Base-by-base conservation (phyloP, 176 grass and related monocot species). In the Cenchrus americanus region DNA sequence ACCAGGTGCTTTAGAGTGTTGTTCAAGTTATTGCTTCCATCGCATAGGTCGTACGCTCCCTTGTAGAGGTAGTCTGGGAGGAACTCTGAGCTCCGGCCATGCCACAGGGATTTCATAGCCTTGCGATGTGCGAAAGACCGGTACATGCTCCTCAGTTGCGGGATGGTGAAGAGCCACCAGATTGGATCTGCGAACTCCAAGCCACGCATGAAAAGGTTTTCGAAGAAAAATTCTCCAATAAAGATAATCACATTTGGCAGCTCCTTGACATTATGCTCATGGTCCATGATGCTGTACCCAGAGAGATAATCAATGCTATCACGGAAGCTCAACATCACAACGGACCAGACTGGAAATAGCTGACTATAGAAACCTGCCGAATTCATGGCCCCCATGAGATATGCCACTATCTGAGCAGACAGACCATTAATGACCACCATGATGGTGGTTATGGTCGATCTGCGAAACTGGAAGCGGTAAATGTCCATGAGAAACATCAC, bases 401-500 rank as follows among this genome's bases (percentile, higher is more conserved):
- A 80, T 27, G 42, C 10, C 7, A 80, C 32, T 73, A 82, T 73
- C 22, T 15, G 67, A 49, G 48, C 23, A 0, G 80, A 82, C 17
- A 82, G 1, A 14, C 7, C 26, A 7, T 82, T 24, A 0, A 62
- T 10, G 1, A 7, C 17, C 17, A 62, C 11, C 4, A 72, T 34
- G 54, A 72, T 21, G 0, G 14, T 73, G 23, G 0, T 62, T 1
- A 82, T 1, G 9, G 4, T 0, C 0, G 66, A 71, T 1, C 34
- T 60, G 0, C 22, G 53, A 48, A 8, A 14, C 5, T 3, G 67
- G 10, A 14, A 82, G 3, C 41, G 80, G 41, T 27, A 82, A 9
- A 82, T 32, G 67, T 82, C 80, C 8, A 82, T 3, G 22, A 82
- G n/a, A n/a, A 82, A 71, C 67, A 82, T 19, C 23, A 26, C 80